phyloP scores from a whole-genome alignment of 108 stramenopile genomes.

The Schizochytrium sp. region DNA sequence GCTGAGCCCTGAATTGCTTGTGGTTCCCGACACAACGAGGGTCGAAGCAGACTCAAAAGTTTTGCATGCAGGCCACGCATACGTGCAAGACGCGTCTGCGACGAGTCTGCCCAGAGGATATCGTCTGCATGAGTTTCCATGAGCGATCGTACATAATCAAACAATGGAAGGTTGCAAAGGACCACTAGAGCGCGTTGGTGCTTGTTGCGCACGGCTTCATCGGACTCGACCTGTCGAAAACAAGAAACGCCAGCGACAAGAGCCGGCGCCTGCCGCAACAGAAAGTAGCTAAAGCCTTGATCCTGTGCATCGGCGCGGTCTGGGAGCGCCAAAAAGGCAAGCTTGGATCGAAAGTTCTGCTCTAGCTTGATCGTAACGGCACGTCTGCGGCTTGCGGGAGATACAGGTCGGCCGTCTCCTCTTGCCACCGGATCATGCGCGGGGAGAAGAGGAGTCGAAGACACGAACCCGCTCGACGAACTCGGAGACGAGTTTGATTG shows the following conservation, averaged over 20 bases:
- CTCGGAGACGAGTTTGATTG: not conserved
- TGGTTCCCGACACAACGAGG: not conserved
- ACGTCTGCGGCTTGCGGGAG: not conserved
- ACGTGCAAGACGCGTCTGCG: not conserved
- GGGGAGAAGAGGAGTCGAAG: no score
- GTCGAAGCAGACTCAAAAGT: not conserved
- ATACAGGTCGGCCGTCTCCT: not conserved
- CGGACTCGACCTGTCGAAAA: not conserved
- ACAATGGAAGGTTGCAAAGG: not conserved
- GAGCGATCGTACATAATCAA: not conserved
- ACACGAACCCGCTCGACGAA: not conserved
- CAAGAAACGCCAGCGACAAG: not conserved
- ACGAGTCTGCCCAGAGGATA: not conserved
- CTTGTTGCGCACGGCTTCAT: not conserved
- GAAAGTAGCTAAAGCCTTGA: conserved; percentile 2
- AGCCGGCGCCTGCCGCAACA: not conserved
- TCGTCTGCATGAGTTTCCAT: not conserved
- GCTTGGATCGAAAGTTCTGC: not conserved
- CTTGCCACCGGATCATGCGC: no score
- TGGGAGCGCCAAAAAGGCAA: not conserved
- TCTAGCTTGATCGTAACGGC: not conserved
- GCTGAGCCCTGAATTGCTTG: not conserved
- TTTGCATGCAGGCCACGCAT: not conserved
- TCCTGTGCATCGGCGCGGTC: not conserved
- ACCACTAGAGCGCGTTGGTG: not conserved